Evolutionary conservation across 768 basidiomycete species (phyloP).

Genomic region (Sporobolomyces pararoseus): DNA sequence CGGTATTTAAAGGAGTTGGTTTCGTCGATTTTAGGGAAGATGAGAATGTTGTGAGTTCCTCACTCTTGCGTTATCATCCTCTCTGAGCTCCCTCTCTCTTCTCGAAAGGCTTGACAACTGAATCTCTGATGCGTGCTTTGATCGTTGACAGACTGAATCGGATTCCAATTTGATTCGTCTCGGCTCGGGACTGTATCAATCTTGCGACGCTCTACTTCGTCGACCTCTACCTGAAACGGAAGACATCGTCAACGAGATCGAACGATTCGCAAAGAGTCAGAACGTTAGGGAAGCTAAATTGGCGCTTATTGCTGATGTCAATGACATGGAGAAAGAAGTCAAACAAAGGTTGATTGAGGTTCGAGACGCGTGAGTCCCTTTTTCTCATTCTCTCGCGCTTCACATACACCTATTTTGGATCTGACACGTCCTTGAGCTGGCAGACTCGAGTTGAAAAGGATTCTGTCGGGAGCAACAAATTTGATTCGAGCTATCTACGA

Average conservation of each 20-base stretch:
- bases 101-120: too few species aligned
- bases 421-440: too few species aligned
- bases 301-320: slow-evolving; percentile 3
- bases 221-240: not conserved
- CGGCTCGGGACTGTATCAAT: slow-evolving; percentile 10
- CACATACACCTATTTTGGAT: too few species aligned
- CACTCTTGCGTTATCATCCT: too few species aligned
- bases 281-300: not conserved
- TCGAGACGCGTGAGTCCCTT: not conserved
- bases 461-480: not conserved
- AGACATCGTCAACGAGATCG: slow-evolving; percentile 9
- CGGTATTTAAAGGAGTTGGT: slow-evolving; percentile 14
- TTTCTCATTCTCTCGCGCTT: not conserved
- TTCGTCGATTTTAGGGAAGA: slow-evolving; percentile 15
- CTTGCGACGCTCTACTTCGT: not conserved
- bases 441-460: slow-evolving; percentile 16
- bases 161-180: not conserved
- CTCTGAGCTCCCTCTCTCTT: not conserved
- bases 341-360: slow-evolving; percentile 6
- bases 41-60: not conserved
- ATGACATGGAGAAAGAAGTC: not conserved
- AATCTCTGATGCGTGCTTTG: too few species aligned
- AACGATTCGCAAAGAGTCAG: not conserved
- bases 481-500: slow-evolving; percentile 19
- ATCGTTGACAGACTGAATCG: not conserved